Evolutionary conservation across 192 early-diverging fungal genomes (phyloP).

Genomic region (Allomyces macrogynus): DNA sequence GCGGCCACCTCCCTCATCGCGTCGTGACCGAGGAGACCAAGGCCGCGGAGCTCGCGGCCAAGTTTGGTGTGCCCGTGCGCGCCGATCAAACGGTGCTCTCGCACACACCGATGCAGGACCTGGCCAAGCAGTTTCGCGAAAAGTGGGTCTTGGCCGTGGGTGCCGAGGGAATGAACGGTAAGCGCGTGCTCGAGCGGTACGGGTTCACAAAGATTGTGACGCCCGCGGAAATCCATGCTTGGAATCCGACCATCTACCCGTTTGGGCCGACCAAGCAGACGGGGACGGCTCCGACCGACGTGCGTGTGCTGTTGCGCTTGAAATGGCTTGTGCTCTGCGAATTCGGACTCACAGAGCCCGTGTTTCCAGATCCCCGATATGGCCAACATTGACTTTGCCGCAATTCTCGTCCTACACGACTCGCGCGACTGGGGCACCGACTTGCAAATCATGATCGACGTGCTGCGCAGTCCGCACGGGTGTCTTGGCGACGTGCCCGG

Average conservation of each 20-base stretch:
- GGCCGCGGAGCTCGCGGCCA: constrained; percentile 38
- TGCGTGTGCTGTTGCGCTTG: too few relatives aligned
- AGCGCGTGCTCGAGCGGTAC: constrained; percentile 16
- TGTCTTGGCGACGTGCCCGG: constrained; percentile 21
- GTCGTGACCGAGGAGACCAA: constrained; percentile 51
- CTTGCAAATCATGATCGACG: constrained; percentile 56
- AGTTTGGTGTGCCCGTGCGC: constrained; percentile 27
- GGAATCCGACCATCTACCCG: constrained; percentile 47
- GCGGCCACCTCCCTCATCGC: constrained; percentile 45
- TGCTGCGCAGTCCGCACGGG: constrained; percentile 37
- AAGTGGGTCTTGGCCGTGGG: constrained; percentile 56
- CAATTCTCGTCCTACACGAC: constrained; percentile 71
- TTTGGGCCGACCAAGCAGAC: too few relatives aligned
- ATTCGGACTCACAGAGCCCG: too few relatives aligned
- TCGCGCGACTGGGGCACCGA: constrained; percentile 74
- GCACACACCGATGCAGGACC: constrained; percentile 64
- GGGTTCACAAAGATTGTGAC: constrained; percentile 47
- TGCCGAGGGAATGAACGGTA: constrained; percentile 27
- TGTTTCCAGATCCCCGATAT: background rate
- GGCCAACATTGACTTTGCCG: constrained; percentile 21
- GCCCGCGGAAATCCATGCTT: constrained; percentile 43
- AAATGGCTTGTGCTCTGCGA: too few relatives aligned
- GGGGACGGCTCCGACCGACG: too few relatives aligned
- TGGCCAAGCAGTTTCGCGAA: constrained; percentile 36
- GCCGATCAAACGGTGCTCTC: constrained; percentile 54